Conservation (phyloP, 2,329 filamentous ascomycete genomes). For the Boeremia lycopersici region DNA sequence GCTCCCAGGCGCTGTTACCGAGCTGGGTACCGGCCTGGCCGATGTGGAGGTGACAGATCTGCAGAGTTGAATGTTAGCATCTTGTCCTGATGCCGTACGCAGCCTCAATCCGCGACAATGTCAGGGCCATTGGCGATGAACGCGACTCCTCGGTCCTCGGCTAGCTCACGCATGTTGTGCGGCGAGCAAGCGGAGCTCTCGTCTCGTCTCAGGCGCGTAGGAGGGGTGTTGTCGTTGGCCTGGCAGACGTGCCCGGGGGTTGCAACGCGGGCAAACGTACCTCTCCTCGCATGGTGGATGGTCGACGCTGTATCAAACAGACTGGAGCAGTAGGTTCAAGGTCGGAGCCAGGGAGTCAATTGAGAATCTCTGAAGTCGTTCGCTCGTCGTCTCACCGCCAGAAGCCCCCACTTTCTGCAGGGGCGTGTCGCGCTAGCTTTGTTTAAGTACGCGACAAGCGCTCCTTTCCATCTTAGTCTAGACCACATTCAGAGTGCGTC, state of each 20-base stretch:
- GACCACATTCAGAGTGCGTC: background rate
- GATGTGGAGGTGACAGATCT: constrained; percentile 72
- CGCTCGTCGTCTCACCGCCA: constrained; percentile 15
- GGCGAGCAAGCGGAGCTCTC: constrained; percentile 10
- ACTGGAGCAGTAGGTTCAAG: constrained; percentile 31
- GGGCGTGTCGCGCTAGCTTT: constrained; percentile 12
- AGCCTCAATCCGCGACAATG: background rate
- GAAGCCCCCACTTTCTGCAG: constrained; percentile 14
- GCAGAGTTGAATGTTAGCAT: constrained; percentile 24
- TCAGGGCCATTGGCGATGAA: background rate
- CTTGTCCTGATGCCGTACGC: background rate
- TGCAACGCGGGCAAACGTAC: constrained; percentile 33
- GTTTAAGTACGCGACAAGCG: constrained; percentile 17
- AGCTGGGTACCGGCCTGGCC: constrained; percentile 76
- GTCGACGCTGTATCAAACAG: constrained; percentile 44
- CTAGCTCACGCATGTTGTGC: constrained; percentile 1
- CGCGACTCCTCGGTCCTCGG: constrained; percentile 8
- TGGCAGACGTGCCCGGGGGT: constrained; percentile 33
- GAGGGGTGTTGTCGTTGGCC: constrained; percentile 3
- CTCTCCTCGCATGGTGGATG: constrained; percentile 50
- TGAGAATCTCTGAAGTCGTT: constrained; percentile 21
- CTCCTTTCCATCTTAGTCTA: constrained; percentile 4
- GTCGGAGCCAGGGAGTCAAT: constrained; percentile 20
- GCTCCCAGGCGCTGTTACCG: constrained; percentile 76
- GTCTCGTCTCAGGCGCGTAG: constrained; percentile 17